Conservation (phyloP, 2,329 filamentous ascomycete species). For the Aspergillus fijiensis region DNA sequence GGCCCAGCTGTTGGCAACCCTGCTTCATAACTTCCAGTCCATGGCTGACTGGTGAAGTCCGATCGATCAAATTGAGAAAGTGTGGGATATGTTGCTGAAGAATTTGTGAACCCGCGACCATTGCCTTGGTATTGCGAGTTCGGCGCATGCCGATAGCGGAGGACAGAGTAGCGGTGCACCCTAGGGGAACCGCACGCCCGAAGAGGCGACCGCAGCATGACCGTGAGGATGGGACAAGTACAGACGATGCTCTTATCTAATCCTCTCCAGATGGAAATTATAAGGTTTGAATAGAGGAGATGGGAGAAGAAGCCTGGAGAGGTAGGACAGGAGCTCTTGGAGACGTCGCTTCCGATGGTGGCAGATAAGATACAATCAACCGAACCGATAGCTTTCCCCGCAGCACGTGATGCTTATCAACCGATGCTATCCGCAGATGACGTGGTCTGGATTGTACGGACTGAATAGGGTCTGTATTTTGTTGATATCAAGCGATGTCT, state of each 20-base stretch:
- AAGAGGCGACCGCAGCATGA: slow-evolving; percentile 36
- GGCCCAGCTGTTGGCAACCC: slow-evolving; percentile 62
- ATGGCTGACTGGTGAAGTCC: slow-evolving; percentile 64
- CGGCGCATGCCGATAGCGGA: slow-evolving; percentile 25
- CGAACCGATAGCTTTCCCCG: slow-evolving; percentile 23
- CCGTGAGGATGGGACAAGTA: slow-evolving; percentile 9
- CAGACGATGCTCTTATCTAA: not conserved
- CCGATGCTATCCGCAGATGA: slow-evolving; percentile 16
- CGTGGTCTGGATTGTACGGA: not conserved
- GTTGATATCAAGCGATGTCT: no score
- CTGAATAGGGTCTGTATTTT: no score
- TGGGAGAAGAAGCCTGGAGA: not conserved
- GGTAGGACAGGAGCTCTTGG: slow-evolving; percentile 1
- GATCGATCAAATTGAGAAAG: slow-evolving; percentile 57
- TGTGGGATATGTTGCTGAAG: slow-evolving; percentile 40
- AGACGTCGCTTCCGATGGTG: slow-evolving; percentile 8
- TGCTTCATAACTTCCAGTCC: slow-evolving; percentile 63
- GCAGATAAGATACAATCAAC: slow-evolving; percentile 20
- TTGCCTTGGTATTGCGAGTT: slow-evolving; percentile 6
- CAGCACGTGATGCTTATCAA: slow-evolving; percentile 25
- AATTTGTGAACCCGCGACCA: slow-evolving; percentile 26
- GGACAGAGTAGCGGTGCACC: slow-evolving; percentile 21
- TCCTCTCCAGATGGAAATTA: not conserved
- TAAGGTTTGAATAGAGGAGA: not conserved
- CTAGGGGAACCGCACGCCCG: slow-evolving; percentile 25